Conservation (phyloP, 2,329 filamentous ascomycete genomes). For the Talaromyces piceae region DNA sequence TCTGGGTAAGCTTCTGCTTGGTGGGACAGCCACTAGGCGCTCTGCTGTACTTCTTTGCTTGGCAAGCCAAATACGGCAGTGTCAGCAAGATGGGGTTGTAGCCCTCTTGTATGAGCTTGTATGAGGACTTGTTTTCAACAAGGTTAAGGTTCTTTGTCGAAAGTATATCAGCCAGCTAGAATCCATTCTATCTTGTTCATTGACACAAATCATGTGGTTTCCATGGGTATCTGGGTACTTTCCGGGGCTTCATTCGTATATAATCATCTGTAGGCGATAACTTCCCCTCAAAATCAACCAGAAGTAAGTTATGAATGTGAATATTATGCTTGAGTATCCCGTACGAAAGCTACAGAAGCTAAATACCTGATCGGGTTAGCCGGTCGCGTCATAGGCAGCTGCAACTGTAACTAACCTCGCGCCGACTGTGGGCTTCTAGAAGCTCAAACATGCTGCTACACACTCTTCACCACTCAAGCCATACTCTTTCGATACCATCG, state of each 20-base stretch:
- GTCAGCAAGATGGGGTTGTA: slow-evolving; percentile 43
- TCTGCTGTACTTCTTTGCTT: slow-evolving; percentile 92
- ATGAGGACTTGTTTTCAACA: background rate
- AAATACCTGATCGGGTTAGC: background rate
- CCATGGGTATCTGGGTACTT: no score
- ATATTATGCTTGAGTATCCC: no score
- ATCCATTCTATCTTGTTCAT: background rate
- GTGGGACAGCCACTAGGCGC: slow-evolving; percentile 91
- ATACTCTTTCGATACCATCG: background rate
- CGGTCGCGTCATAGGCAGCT: background rate
- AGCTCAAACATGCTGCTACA: background rate
- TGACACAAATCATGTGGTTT: no score
- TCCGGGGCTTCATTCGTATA: no score
- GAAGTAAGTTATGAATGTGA: no score
- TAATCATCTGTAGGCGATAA: no score
- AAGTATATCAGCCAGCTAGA: background rate
- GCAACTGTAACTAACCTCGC: background rate
- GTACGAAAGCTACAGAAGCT: no score
- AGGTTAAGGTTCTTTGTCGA: background rate
- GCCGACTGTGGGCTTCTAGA: background rate
- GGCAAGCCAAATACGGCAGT: slow-evolving; percentile 95
- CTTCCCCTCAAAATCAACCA: no score
- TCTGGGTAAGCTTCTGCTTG: slow-evolving; percentile 94
- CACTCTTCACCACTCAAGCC: background rate
- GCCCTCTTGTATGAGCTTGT: background rate